Base-by-base conservation (phyloP, 805 yeast species). In the Cyberlindnera sargentensis region DNA sequence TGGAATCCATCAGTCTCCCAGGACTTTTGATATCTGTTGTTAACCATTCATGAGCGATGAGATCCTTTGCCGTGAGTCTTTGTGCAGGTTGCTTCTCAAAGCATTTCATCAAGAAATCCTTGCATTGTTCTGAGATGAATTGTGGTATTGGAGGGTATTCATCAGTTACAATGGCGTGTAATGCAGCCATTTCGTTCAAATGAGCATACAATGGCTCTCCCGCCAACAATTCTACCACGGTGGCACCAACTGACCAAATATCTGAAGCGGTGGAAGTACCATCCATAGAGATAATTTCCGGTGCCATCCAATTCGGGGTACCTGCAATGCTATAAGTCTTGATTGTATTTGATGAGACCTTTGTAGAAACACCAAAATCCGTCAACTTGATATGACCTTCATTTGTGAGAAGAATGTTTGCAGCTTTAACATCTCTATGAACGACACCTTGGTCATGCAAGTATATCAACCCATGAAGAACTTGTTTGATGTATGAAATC, bases 301-400 rank as follows among this genome's bases (percentile, higher is more conserved):
- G 99, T 0, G 99, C 97, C 96, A 93, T 90, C 98, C 98, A 93
- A 59, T 91, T 85, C 0, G 97, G 95, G 0, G 98, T 88, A 2
- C 99, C 99, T 0, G 77, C 80, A 50, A 75, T 68, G 0, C 81
- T 76, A 60, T 70, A 70, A 50, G 84, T 75, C 42, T 82, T 71
- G 49, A 79, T 60, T 3, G 55, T 51, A 23, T 45, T 55, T 47
- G 68, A 74, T 3, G 95, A 50, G 27, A 84, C 67, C 59, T 84
- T 85, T 0, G 87, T 86, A 24, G 86, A 79, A 23, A 82, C 80
- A 1, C 90, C 90, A 59, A 82, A 82, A 58, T 82, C 90, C 36
- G 85, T 77, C 50, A 82, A 77, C 53, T 83, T 82, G 44, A 82
- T 80, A 9, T 82, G 81, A 47, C 80, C 77, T 40, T 77, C 73